Conservation (phyloP, 2,329 filamentous ascomycete species). For the Monosporascus sp. region DNA sequence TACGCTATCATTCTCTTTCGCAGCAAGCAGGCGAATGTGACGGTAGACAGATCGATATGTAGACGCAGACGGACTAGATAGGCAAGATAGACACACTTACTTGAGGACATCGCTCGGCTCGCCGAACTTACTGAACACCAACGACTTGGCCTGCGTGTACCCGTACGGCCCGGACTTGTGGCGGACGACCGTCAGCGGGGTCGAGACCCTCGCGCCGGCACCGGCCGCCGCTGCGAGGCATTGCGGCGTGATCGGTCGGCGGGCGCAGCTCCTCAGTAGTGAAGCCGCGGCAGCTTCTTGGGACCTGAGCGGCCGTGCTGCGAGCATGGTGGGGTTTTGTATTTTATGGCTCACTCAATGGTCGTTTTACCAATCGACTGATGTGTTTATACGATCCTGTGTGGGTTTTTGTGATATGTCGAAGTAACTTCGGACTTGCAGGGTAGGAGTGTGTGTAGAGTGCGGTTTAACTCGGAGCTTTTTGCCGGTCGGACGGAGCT, state of each 20-base stretch:
- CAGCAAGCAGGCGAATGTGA: too few species aligned
- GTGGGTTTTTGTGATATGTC: too few species aligned
- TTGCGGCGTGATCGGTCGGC: neutral
- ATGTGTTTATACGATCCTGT: too few species aligned
- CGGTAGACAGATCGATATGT: too few species aligned
- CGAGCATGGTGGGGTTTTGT: neutral
- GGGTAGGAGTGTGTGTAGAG: too few species aligned
- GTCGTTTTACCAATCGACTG: neutral
- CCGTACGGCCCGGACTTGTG: slow-evolving; percentile 62
- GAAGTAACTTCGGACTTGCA: too few species aligned
- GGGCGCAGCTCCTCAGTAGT: neutral
- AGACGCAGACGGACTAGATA: neutral
- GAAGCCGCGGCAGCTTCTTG: neutral
- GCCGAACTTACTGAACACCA: slow-evolving; percentile 69
- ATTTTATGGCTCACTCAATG: neutral
- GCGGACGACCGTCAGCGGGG: slow-evolving; percentile 29
- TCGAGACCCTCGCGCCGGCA: slow-evolving; percentile 2
- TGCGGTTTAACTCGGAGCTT: too few species aligned
- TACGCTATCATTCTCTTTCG: too few species aligned
- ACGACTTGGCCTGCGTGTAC: slow-evolving; percentile 79
- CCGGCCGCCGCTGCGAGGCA: too few species aligned
- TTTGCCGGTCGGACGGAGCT: too few species aligned
- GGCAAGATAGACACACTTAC: slow-evolving; percentile 43
- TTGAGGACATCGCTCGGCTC: slow-evolving; percentile 66
- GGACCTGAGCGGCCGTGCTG: neutral